A percentile compares a stretch with the other conserved stretches of the same genome.
phyloP scores from a whole-genome alignment of 257 asterid genomes.

The Solanum ossicruentum region DNA sequence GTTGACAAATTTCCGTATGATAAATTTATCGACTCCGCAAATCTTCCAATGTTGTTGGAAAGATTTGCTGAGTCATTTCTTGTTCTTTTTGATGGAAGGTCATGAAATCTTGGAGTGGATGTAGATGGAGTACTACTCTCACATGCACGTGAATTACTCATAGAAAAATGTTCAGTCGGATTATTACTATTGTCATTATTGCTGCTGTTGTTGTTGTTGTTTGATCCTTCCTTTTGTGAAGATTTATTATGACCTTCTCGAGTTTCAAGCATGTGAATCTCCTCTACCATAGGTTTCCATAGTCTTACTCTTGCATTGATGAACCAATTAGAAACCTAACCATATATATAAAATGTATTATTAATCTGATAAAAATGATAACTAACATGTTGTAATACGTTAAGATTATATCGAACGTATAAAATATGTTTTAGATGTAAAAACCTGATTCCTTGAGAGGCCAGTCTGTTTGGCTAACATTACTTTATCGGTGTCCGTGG shows the following conservation, averaged over 20 bases:
- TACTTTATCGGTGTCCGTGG: conserved; percentile 78
- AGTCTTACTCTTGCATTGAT: conserved; percentile 92
- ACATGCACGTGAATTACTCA: conserved; percentile 20
- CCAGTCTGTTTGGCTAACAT: conserved; percentile 95
- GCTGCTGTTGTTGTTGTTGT: conserved; percentile 7
- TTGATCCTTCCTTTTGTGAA: conserved; percentile 26
- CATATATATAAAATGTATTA: not conserved
- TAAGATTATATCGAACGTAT: not conserved
- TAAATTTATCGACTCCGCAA: conserved; percentile 18
- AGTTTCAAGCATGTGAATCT: conserved; percentile 83
- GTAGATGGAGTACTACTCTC: conserved; percentile 25
- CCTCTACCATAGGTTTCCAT: conserved; percentile 99
- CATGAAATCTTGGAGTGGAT: conserved; percentile 32
- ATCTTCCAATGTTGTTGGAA: not conserved
- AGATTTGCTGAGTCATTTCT: conserved; percentile 23
- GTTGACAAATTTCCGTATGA: conserved; percentile 28
- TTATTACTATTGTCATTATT: conserved; percentile 9
- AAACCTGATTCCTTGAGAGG: conserved; percentile 88
- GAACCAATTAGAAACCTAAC: conserved; percentile 91
- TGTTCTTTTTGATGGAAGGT: conserved; percentile 35
- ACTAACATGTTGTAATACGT: not conserved
- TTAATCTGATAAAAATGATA: not conserved
- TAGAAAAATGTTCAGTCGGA: conserved; percentile 13
- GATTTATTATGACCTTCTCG: conserved; percentile 36
- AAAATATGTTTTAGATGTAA: not conserved